Conservation (phyloP, 2,329 filamentous ascomycete species). For the Cladophialophora psammophila region DNA sequence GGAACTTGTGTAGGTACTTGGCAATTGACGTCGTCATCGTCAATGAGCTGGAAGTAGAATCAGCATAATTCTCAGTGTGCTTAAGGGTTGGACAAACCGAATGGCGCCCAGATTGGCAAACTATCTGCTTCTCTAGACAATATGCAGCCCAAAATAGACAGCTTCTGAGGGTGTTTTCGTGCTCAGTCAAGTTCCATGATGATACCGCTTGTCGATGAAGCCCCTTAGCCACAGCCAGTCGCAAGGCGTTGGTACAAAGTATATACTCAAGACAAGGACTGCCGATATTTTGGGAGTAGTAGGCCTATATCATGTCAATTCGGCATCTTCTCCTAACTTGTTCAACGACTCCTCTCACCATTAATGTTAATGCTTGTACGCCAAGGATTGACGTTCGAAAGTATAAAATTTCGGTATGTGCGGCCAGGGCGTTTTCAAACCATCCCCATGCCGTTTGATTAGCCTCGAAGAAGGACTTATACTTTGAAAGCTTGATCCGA, state of each 20-base stretch:
- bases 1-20: background rate
- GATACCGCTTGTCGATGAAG: constrained; percentile 8
- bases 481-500: background rate
- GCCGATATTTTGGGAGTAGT: constrained; percentile 11
- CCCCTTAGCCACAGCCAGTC: constrained; percentile 9
- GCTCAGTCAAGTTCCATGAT: constrained; percentile 8
- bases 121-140: constrained; percentile 22
- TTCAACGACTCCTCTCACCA: constrained; percentile 20
- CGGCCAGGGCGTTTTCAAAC: constrained; percentile 17
- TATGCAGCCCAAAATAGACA: constrained; percentile 15
- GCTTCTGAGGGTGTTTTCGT: constrained; percentile 6
- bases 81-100: constrained; percentile 3
- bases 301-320: constrained; percentile 6
- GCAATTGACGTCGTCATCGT: constrained; percentile 20
- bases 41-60: background rate
- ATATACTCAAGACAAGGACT: constrained; percentile 21
- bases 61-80: background rate
- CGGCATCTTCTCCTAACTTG: too few relatives aligned
- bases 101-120: constrained; percentile 11
- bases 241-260: constrained; percentile 13
- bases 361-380: constrained; percentile 20
- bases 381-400: constrained; percentile 15
- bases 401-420: constrained; percentile 13
- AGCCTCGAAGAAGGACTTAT: background rate
- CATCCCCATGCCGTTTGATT: constrained; percentile 8